Evolutionary conservation across 129 eudicot genomes (phyloP).

Genomic region (Glebionis coronaria): DNA sequence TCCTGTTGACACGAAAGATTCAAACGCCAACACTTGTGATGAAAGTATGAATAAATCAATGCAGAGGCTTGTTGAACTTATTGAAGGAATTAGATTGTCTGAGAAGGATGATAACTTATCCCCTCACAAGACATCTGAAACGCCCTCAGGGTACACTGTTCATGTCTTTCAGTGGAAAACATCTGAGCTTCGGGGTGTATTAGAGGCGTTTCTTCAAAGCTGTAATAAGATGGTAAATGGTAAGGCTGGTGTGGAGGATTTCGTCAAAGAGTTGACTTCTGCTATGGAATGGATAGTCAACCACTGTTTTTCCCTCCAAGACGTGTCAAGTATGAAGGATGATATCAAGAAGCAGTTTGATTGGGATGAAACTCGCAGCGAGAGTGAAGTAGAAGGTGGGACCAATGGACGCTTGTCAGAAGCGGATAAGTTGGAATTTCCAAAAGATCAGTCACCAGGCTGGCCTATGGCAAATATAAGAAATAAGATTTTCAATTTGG

Average conservation of each 20-base stretch:
- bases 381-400: constrained; percentile 58
- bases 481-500: constrained; percentile 29
- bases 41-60: constrained; percentile 40
- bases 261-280: constrained; percentile 53
- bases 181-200: constrained; percentile 53
- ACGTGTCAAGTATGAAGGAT: constrained; percentile 77
- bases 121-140: constrained; percentile 33
- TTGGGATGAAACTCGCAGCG: constrained; percentile 74
- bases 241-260: constrained; percentile 47
- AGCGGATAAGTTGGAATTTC: constrained; percentile 27
- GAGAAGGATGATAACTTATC: constrained; percentile 26
- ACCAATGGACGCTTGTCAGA: constrained; percentile 31
- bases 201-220: constrained; percentile 48
- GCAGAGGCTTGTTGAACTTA: constrained; percentile 53
- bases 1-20: constrained; percentile 18
- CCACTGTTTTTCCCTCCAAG: constrained; percentile 87
- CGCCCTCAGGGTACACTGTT: constrained; percentile 53
- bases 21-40: constrained; percentile 15
- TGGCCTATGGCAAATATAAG: constrained; percentile 37
- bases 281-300: constrained; percentile 77
- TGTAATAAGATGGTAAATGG: constrained; percentile 55
- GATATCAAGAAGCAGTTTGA: constrained; percentile 62
- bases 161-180: constrained; percentile 81
- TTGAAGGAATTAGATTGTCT: constrained; percentile 54
- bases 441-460: constrained; percentile 34